Percentiles rank a stretch among this genome's conserved stretches.
These are phyloP conservation scores for Daphne laureola DNA, from an alignment of 441 rosid species.

Conservation along the genomic window DNA sequence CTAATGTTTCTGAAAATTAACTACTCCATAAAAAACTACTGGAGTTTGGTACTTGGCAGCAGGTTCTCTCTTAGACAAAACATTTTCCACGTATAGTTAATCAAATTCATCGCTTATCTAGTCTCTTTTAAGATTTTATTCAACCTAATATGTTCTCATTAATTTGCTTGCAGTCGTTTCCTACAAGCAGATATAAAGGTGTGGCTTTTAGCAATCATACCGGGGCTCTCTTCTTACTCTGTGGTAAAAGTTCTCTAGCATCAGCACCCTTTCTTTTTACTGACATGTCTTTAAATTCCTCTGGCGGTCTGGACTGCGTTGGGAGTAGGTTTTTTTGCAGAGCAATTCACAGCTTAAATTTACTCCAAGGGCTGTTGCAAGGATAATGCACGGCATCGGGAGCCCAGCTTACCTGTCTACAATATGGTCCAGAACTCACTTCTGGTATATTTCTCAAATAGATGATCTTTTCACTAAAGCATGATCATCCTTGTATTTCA, in stretches of 20 bases:
- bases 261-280: too few relatives aligned
- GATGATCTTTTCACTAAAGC: too few relatives aligned
- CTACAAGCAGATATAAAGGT: slow-evolving; percentile 96
- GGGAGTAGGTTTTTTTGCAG: slow-evolving; percentile 71
- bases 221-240: slow-evolving; percentile 9
- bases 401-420: slow-evolving; percentile 85
- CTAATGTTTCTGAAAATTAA: background rate
- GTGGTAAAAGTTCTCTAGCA: slow-evolving; percentile 1
- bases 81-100: too few relatives aligned
- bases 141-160: too few relatives aligned
- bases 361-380: slow-evolving; percentile 86
- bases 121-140: too few relatives aligned
- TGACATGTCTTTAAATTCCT: too few relatives aligned
- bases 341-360: slow-evolving; percentile 72
- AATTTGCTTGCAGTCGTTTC: slow-evolving; percentile 62
- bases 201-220: slow-evolving; percentile 16
- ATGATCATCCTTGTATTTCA: too few relatives aligned
- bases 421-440: slow-evolving; percentile 80
- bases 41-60: slow-evolving; percentile 1
- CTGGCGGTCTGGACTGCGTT: too few relatives aligned
- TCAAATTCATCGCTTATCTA: too few relatives aligned
- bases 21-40: slow-evolving; percentile 2
- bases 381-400: slow-evolving; percentile 89
- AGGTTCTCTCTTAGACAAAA: background rate
- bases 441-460: slow-evolving; percentile 49